Base-by-base conservation (phyloP, 805 yeast genomes). In the Ogataea populi-albae region DNA sequence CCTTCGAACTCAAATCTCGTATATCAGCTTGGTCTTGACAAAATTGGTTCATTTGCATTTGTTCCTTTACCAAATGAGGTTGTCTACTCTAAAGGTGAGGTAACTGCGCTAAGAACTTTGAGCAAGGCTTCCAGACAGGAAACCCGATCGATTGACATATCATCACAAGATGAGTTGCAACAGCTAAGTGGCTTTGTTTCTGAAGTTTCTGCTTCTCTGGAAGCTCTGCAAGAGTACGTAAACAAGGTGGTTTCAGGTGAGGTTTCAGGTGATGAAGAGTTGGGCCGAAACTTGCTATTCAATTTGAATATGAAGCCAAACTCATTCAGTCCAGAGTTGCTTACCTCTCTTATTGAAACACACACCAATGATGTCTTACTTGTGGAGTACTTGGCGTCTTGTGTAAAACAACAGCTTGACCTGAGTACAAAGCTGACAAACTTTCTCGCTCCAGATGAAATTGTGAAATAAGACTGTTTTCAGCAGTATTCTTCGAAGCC, bases 391-490 rank as follows among this genome's bases (percentile, higher is more conserved):
- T 71, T 87, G 62, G 81, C 95, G 38, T 78, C 81, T 48, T 84
- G 93, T 37, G 79, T 87, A 50, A 85, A 83, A 66, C 83, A 87
- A 45, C 96, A 87, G 66, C 72, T 86, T 46, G 89, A 83, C 58
- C 69, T 83, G 54, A 77, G 87, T 52, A 79, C 87, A 31, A 78
- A 84, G 59, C 71, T 86, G 52, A 79, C 86, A 31, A 77, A 81
- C 23, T 57, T 71, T 39, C 65, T 69, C 26, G 39, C 52, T 33
- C 52, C 71, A 32, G 59, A 57, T 34, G 61, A 57, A 31, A 56
- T 57, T 34, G 54, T 52, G 20, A 55, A 55, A 37, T 50, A 45
- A 39, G 23, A 28, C 11, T 23, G 17, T 36, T 18, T 32, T 22
- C n/a, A n/a, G n/a, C n/a, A n/a, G n/a, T n/a, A n/a, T n/a, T n/a